Evolutionary conservation across 2,329 filamentous ascomycete genomes (phyloP), one percentile per base, ranked within the genome.

Genomic region (Fusarium pseudocircinatum): DNA sequence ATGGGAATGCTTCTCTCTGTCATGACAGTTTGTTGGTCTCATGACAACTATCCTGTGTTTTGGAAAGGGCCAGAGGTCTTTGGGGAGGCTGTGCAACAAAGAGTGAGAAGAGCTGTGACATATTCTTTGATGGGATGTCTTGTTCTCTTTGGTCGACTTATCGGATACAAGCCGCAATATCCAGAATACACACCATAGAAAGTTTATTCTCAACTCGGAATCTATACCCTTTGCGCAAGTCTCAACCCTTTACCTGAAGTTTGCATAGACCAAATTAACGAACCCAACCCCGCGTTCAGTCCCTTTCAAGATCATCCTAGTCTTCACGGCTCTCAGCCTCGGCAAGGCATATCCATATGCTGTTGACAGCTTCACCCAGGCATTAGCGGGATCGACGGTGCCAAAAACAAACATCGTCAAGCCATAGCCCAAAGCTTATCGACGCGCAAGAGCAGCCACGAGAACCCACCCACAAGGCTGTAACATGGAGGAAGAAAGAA

Each of bases 21-120:
- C 11, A 67, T 76, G 53, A 57, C 70, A 39, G 63, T 74, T 10
- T 74, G 63, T n/a, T 60, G 73, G 43, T 49, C 58, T 13, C 69
- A 76, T n/a, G 75, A 75, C 16, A 77, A 73, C 22, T 77, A 75
- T 56, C 73, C 75, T 32, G 62, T 77, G 20, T 64, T 77, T 18
- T 74, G 61, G 57, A 57, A 53, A 13, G 75, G 75, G 3, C 75
- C 73, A 16, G 16, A n/a, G 11, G 59, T 73, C 30, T 26, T 76
- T 22, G 72, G 72, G 10, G 47, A 30, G 20, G 20, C 36, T 16
- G 50, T 56, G 24, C 65, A 68, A 54, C 30, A 47, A 28, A 32
- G n/a, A 8, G 52, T 47, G 20, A 67, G 66, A 44, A 54, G 69
- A 40, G 42, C 36, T 37, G 30, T 70, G 12, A 72, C 74, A 16